Evolutionary conservation across 176 grass and related monocot species (phyloP), one percentile per base, ranked within the genome.

Genomic region (Zoysia pacifica): DNA sequence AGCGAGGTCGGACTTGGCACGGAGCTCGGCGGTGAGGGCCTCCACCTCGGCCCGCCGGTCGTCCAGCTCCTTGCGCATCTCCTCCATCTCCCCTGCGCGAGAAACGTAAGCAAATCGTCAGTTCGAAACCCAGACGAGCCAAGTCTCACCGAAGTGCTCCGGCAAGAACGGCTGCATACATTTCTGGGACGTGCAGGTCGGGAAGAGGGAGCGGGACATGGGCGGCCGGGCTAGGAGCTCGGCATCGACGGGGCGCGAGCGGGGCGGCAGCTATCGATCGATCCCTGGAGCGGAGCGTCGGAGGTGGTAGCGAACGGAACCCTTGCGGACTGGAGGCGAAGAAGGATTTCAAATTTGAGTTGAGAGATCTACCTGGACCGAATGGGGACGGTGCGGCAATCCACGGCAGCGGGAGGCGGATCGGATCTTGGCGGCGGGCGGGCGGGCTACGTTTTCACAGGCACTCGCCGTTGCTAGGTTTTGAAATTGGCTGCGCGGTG

Each of bases 161-260:
- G 55, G 55, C 46, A 11, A 5, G 61, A 4, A 2, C 44, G 35
- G 65, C 47, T 48, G 67, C 15, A 3, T 36, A 89, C 87, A 82
- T 89, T 85, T 89, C 28, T 72, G 87, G 67, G 82, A 85, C 13
- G 87, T 71, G 82, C 87, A 85, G 72, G 66, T 81, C 58, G 78
- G 87, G 82, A 89, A 85, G 82, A 89, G 85, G 19, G 87, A 81
- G n/a, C 36, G 72, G 72, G 87, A 67, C 87, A 89, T 89, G 72
- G 76, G 11, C 2, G 2, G 2, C 9, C 9, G 70, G 38, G 65
- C 87, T 89, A 89, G 63, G 45, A 70, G 7, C 9, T 4, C 41
- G 70, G 9, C 87, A 89, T 84, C 40, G 75, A 53, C 28, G 36
- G 10, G 15, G 36, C 41, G 15, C 36, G 12, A 49, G n/a, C 1